phyloP scores from a whole-genome alignment of 164 flowering plant genomes.

The Cinnamomum micranthum region DNA sequence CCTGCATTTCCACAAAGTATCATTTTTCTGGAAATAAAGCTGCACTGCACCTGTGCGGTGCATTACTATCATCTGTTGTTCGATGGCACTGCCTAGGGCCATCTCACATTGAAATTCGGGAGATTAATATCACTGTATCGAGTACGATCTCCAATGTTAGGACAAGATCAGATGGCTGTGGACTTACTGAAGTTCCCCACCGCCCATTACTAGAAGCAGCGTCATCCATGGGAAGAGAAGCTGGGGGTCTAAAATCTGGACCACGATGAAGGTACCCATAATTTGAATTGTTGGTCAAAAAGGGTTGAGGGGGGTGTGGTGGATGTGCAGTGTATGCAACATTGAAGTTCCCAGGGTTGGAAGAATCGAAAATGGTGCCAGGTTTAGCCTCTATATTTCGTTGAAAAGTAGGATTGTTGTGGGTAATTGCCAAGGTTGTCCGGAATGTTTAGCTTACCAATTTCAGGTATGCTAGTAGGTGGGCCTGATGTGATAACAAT shows the following conservation, averaged over 20 bases:
- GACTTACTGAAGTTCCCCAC: conserved; percentile 44
- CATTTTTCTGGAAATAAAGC: conserved; percentile 56
- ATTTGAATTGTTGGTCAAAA: conserved; percentile 21
- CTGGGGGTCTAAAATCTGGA: conserved; percentile 29
- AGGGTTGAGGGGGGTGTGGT: conserved; percentile 11
- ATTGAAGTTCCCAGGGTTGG: conserved; percentile 21
- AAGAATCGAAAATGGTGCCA: conserved; percentile 16
- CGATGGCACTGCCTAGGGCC: conserved; percentile 61
- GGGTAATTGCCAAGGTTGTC: conserved; percentile 26
- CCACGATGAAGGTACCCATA: conserved; percentile 24
- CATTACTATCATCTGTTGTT: conserved; percentile 58
- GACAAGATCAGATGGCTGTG: conserved; percentile 43
- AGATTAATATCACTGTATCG: conserved; percentile 51
- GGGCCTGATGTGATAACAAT: conserved; percentile 26
- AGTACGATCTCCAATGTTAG: conserved; percentile 64
- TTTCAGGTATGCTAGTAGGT: conserved; percentile 35
- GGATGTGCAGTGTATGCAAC: conserved; percentile 27
- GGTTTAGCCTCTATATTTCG: conserved; percentile 30
- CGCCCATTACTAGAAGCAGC: conserved; percentile 20
- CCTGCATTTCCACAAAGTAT: conserved; percentile 69
- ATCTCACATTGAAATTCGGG: conserved; percentile 54
- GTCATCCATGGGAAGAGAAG: conserved; percentile 26
- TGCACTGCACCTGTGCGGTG: conserved; percentile 42
- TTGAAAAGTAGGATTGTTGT: conserved; percentile 25
- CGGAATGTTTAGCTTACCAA: conserved; percentile 44